These are phyloP conservation scores for Xylaria palmicola DNA, from an alignment of 495 filamentous ascomycete species.

Conservation along the genomic window DNA sequence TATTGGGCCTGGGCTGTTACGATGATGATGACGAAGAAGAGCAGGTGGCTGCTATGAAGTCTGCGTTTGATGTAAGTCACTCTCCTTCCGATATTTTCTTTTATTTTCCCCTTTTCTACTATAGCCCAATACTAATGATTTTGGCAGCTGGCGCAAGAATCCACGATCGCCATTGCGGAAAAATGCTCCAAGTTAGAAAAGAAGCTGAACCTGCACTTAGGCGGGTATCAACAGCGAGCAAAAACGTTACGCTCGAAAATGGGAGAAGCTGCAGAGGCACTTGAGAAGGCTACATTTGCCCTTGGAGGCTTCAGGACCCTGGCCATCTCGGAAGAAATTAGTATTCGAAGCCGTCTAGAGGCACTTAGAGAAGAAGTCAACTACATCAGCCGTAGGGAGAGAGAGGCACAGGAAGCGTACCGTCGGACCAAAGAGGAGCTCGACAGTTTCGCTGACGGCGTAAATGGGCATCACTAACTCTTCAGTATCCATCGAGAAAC, in stretches of 20 bases:
- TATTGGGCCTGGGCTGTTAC: conserved; percentile 79
- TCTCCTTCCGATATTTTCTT: background rate
- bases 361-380: conserved; percentile 76
- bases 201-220: conserved; percentile 83
- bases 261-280: conserved; percentile 69
- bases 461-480: conserved; percentile 41
- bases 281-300: conserved; percentile 69
- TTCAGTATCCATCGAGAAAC: background rate
- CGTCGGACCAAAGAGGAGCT: conserved; percentile 74
- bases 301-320: conserved; percentile 74
- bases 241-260: conserved; percentile 80
- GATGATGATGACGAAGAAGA: conserved; percentile 69
- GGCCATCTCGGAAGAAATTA: conserved; percentile 73
- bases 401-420: conserved; percentile 88
- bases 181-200: conserved; percentile 85
- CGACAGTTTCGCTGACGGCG: conserved; percentile 37
- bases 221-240: conserved; percentile 86
- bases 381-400: conserved; percentile 78
- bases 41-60: conserved; percentile 56
- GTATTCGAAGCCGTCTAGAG: conserved; percentile 70
- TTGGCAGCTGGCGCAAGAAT: conserved; percentile 65
- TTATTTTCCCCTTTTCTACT: background rate
- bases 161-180: conserved; percentile 69
- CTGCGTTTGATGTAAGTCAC: conserved; percentile 64
- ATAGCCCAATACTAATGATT: conserved; percentile 32